phyloP scores from a whole-genome alignment of 192 early-diverging fungal genomes.

The Ambispora gerdemannii region DNA sequence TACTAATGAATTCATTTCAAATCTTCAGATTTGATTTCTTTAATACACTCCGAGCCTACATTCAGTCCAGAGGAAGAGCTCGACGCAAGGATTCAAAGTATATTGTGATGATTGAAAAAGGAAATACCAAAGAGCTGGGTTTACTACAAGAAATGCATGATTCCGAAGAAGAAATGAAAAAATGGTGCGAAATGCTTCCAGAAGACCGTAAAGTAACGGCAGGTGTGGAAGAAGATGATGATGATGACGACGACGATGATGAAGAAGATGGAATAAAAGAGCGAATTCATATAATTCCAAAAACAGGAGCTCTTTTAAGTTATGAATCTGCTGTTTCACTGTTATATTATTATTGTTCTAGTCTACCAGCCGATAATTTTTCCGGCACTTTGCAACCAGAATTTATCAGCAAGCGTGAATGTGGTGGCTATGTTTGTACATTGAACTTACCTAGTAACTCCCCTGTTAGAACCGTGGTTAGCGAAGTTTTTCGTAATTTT shows the following conservation, averaged over 20 bases:
- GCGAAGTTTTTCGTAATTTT: constrained; percentile 54
- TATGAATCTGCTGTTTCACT: constrained; percentile 62
- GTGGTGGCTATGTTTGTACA: constrained; percentile 45
- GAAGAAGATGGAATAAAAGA: too few species aligned
- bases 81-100: constrained; percentile 70
- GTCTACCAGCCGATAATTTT: constrained; percentile 63
- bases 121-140: constrained; percentile 40
- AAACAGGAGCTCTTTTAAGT: constrained; percentile 71
- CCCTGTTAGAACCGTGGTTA: constrained; percentile 49
- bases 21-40: constrained; percentile 74
- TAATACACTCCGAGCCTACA: constrained; percentile 69
- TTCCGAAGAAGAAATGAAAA: constrained; percentile 58
- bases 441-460: constrained; percentile 64
- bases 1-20: too few species aligned
- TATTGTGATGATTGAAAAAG: constrained; percentile 65
- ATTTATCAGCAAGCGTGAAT: constrained; percentile 40
- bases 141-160: constrained; percentile 39
- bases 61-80: constrained; percentile 89
- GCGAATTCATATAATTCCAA: constrained; percentile 53
- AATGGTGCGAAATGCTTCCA: constrained; percentile 54
- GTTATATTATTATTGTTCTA: constrained; percentile 69
- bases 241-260: constrained; percentile 16
- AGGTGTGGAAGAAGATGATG: constrained; percentile 7
- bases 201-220: constrained; percentile 36
- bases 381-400: constrained; percentile 54